phyloP scores from a whole-genome alignment of 2,329 filamentous ascomycete genomes.

The Pseudogymnoascus sp. region DNA sequence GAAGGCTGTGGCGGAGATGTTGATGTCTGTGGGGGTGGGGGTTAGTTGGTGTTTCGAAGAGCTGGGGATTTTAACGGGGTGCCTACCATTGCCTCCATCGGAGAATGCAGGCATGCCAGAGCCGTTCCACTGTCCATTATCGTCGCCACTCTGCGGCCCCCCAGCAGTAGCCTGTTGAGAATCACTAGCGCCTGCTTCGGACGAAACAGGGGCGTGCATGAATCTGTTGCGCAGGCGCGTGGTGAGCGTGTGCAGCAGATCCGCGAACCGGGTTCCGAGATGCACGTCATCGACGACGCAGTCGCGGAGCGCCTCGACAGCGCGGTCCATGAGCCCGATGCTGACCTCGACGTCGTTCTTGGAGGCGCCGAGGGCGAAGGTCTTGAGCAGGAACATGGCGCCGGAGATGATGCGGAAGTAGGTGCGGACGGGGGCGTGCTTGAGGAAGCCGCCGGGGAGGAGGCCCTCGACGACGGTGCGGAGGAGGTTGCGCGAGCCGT shows the following conservation, averaged over 20 bases:
- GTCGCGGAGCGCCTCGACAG: slow-evolving; percentile 64
- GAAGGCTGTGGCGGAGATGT: slow-evolving; percentile 55
- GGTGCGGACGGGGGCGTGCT: slow-evolving; percentile 74
- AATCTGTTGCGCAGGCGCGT: slow-evolving; percentile 67
- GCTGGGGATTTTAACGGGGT: neutral
- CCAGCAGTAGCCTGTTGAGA: neutral
- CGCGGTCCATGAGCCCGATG: slow-evolving; percentile 66
- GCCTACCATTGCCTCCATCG: neutral
- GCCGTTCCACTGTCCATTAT: neutral
- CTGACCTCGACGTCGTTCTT: slow-evolving; percentile 70
- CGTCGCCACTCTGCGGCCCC: neutral
- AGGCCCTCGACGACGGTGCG: slow-evolving; percentile 69
- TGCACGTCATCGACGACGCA: slow-evolving; percentile 82
- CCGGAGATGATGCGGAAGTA: slow-evolving; percentile 83
- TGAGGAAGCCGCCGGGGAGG: slow-evolving; percentile 65
- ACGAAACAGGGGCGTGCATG: slow-evolving; percentile 47
- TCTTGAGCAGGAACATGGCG: slow-evolving; percentile 78
- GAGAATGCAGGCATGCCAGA: neutral
- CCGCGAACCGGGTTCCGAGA: slow-evolving; percentile 74
- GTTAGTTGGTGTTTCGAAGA: slow-evolving; percentile 8
- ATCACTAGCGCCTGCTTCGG: neutral
- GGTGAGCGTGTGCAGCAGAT: slow-evolving; percentile 71
- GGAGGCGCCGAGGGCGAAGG: slow-evolving; percentile 72
- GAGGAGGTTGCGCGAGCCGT: slow-evolving; percentile 69
- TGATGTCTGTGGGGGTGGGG: slow-evolving; percentile 17